These are phyloP conservation scores for Neckera pumila DNA, from an alignment of 225 moss, liverwort and hornwort genomes.

Conservation along the genomic window DNA sequence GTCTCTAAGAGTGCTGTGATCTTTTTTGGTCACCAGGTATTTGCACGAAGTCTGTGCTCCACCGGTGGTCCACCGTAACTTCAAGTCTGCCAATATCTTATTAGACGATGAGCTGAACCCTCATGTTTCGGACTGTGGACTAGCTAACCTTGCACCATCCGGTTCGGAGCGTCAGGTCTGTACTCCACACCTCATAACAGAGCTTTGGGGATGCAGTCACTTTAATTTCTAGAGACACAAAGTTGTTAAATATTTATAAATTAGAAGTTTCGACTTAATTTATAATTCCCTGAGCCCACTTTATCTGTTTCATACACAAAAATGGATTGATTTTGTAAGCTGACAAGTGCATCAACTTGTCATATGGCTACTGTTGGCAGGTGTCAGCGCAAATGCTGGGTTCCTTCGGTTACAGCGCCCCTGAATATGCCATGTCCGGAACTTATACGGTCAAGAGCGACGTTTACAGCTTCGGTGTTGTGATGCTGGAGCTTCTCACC, in stretches of 20 bases:
- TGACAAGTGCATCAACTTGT: background rate
- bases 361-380: constrained; percentile 4
- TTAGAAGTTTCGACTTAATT: background rate
- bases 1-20: background rate
- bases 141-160: constrained; percentile 51
- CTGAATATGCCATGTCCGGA: constrained; percentile 55
- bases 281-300: background rate
- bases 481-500: constrained; percentile 67
- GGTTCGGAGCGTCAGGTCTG: constrained; percentile 66
- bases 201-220: background rate
- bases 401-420: constrained; percentile 54
- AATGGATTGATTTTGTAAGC: background rate
- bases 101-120: constrained; percentile 70
- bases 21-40: constrained; percentile 22
- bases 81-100: constrained; percentile 67
- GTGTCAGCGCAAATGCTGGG: constrained; percentile 66
- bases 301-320: background rate
- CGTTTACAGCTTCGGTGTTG: constrained; percentile 64
- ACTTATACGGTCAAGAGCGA: constrained; percentile 54
- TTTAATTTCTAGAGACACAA: background rate
- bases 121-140: constrained; percentile 63
- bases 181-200: background rate
- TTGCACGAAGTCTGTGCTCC: constrained; percentile 77
- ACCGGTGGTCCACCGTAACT: constrained; percentile 68
- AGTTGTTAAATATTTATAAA: background rate